Base-by-base conservation (phyloP, 2,329 filamentous ascomycete species). In the Beauveria sp. region DNA sequence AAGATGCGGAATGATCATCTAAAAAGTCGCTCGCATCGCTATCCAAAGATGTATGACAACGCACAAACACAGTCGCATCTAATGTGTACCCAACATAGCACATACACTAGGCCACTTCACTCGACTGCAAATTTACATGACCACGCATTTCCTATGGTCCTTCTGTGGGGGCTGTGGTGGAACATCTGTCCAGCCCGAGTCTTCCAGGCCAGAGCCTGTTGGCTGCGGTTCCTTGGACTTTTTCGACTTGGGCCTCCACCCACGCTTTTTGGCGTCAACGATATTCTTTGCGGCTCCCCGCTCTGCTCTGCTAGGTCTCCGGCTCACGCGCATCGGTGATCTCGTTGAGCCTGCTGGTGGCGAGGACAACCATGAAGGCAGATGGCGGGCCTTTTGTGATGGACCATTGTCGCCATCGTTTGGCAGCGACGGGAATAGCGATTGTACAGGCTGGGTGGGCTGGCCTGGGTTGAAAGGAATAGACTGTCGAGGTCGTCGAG, bases 261-360 rank as follows among this genome's bases (percentile, higher is more conserved):
- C 84, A 37, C 76, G 77, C 66, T 77, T 79, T 72, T 80, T 84
- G 1, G 84, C 84, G 63, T 86, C 84, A 20, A 80, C 77, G 30
- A 87, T 82, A 65, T 87, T 87, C 71, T 82, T 85, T 10, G 83
- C 79, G 6, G 84, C 84, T 61, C 83, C 84, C 30, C 83, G 76
- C 67, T 84, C 81, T 2, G 84, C 84, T 46, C 84, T 78, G 66
- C 83, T 85, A 43, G 76, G 76, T 28, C 76, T 77, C 40, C 82
- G 73, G 60, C 70, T 77, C 6, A 84, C 70, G 47, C 76, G 77
- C 0, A 76, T 74, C 62, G 76, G 65, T 61, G 75, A 71, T 55
- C 77, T 73, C 64, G 68, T 68, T 18, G 72, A 67, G 0, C 71
- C 64, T 5, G 70, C 64, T 7, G 76, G 72, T 2, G 73, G 69